These are phyloP conservation scores for Fallopia convolvulus DNA, from an alignment of 148 eudicot species.

Conservation along the genomic window DNA sequence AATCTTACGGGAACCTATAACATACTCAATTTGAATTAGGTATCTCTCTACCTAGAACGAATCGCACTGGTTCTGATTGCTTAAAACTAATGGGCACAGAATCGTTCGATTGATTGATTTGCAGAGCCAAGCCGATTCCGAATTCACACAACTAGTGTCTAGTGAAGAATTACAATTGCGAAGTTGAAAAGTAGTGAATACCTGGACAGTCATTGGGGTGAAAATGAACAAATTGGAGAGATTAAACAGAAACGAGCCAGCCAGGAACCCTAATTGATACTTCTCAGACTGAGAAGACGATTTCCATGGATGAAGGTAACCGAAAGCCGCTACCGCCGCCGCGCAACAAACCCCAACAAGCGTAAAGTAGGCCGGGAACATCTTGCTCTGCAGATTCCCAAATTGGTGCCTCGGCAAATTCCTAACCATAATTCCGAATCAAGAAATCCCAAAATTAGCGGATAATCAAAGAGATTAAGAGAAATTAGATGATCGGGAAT, in stretches of 20 bases:
- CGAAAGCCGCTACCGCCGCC: conserved; percentile 58
- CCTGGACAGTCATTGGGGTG: conserved; percentile 93
- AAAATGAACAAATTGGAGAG: conserved; percentile 79
- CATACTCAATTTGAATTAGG: not conserved
- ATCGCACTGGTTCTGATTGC: not conserved
- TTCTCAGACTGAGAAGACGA: conserved; percentile 57
- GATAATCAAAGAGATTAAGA: not conserved
- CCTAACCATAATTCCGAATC: conserved; percentile 23
- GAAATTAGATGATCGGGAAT: not conserved
- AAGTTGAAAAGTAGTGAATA: conserved; percentile 10
- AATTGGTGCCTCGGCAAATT: conserved; percentile 93
- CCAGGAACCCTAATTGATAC: conserved; percentile 75
- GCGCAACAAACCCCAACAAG: conserved; percentile 89
- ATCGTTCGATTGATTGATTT: not conserved
- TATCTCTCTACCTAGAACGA: not conserved
- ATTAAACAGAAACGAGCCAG: conserved; percentile 57
- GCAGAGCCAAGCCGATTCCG: not conserved
- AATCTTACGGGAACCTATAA: not conserved
- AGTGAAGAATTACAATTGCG: not conserved
- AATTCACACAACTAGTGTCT: not conserved
- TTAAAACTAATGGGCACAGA: not conserved
- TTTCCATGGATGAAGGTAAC: conserved; percentile 92
- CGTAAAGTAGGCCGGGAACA: conserved; percentile 92
- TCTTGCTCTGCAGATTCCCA: conserved; percentile 96
- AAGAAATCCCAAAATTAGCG: not conserved